phyloP scores from a whole-genome alignment of 1,284 basidiomycete species.

The Leccinum laetum region DNA sequence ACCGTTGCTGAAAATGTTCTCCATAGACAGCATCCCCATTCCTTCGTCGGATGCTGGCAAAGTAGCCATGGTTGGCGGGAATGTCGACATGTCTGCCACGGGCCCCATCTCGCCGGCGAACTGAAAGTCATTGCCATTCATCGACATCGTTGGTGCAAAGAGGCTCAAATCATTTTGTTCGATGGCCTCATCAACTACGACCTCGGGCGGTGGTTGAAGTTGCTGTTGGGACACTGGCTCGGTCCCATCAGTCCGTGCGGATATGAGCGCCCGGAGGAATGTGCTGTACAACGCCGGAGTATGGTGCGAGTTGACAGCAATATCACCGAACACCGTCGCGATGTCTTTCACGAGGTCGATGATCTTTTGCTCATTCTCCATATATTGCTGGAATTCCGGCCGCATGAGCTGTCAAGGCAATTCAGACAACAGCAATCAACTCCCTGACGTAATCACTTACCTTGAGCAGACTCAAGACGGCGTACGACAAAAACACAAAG shows the following conservation, averaged over 20 bases:
- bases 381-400: slow-evolving; percentile 77
- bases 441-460: slow-evolving; percentile 39
- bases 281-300: slow-evolving; percentile 86
- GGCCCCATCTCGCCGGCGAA: slow-evolving; percentile 81
- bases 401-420: slow-evolving; percentile 60
- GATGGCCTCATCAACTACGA: slow-evolving; percentile 16
- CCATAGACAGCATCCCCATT: slow-evolving; percentile 67
- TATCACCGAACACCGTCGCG: slow-evolving; percentile 74
- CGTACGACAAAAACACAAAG: slow-evolving; percentile 90
- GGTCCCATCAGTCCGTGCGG: slow-evolving; percentile 52
- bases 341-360: slow-evolving; percentile 78
- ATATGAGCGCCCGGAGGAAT: slow-evolving; percentile 81
- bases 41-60: slow-evolving; percentile 46
- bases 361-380: slow-evolving; percentile 73
- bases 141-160: slow-evolving; percentile 23
- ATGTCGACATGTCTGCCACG: slow-evolving; percentile 73
- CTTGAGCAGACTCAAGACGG: slow-evolving; percentile 86
- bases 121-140: slow-evolving; percentile 51
- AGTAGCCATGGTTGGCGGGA: slow-evolving; percentile 79
- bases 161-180: slow-evolving; percentile 28
- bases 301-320: slow-evolving; percentile 75
- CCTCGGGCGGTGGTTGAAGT: slow-evolving; percentile 25
- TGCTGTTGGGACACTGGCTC: slow-evolving; percentile 21
- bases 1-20: slow-evolving; percentile 70
- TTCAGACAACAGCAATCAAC: slow-evolving; percentile 9